These are phyloP conservation scores for Plenodomus biglobosus DNA, from an alignment of 2,329 filamentous ascomycete genomes.

Conservation along the genomic window DNA sequence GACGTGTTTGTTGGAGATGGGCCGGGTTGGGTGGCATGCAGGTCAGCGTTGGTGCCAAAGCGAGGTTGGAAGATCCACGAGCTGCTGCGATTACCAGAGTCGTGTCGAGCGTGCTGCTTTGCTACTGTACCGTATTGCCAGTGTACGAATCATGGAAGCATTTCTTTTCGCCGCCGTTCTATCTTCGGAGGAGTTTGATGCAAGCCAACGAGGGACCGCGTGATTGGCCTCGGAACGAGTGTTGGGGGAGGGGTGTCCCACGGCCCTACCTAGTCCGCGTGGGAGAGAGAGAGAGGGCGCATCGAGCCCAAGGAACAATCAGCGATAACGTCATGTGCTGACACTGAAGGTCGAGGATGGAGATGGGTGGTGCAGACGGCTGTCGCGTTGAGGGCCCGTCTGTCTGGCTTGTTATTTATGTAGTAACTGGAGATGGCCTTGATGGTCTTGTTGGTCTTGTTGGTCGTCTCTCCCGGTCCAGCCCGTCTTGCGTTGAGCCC, in stretches of 20 bases:
- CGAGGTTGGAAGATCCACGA: background rate
- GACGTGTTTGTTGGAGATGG: conserved; percentile 7
- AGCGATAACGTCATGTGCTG: too few relatives aligned
- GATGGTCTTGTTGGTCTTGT: too few relatives aligned
- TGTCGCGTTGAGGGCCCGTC: background rate
- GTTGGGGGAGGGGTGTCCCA: conserved; percentile 7
- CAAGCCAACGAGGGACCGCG: conserved; percentile 9
- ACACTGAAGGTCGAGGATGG: too few relatives aligned
- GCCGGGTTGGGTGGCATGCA: conserved; percentile 16
- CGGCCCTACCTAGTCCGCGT: conserved; percentile 5
- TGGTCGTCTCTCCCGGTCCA: too few relatives aligned
- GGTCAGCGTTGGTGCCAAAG: conserved; percentile 16
- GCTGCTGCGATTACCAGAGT: background rate
- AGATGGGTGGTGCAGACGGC: background rate
- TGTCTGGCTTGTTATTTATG: too few relatives aligned
- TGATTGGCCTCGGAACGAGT: conserved; percentile 10
- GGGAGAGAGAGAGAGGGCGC: too few relatives aligned
- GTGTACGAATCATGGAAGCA: conserved; percentile 13
- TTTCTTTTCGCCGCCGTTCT: conserved; percentile 12
- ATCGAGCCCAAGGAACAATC: too few relatives aligned
- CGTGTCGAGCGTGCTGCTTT: too few relatives aligned
- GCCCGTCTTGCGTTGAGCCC: too few relatives aligned
- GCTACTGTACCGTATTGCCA: conserved; percentile 14
- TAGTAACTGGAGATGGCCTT: too few relatives aligned
- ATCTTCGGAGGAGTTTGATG: conserved; percentile 14